A percentile compares a stretch with the other conserved stretches of the same genome.
phyloP scores from a whole-genome alignment of 768 basidiomycete species.

The Saitozyma sp. region DNA sequence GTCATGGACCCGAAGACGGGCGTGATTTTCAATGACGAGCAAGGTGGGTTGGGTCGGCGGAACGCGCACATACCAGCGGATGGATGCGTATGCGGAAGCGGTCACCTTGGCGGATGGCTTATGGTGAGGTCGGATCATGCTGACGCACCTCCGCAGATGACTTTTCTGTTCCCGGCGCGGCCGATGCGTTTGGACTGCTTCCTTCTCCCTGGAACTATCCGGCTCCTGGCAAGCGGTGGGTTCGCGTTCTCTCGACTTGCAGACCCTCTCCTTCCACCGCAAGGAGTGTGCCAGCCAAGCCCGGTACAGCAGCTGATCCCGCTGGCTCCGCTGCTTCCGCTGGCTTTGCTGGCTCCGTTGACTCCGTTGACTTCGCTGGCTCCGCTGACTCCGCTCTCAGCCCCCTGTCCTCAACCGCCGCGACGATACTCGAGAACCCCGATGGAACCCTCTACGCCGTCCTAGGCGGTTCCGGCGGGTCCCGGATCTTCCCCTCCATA shows the following conservation, averaged over 20 bases:
- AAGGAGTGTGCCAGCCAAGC: not conserved
- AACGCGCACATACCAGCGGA: too few relatives aligned
- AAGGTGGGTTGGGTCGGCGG: slow-evolving; percentile 37
- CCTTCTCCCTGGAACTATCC: slow-evolving; percentile 70
- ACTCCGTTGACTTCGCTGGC: not conserved
- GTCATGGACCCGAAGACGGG: slow-evolving; percentile 86
- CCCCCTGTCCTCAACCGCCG: slow-evolving; percentile 79
- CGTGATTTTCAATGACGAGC: slow-evolving; percentile 85
- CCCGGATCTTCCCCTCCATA: slow-evolving; percentile 75
- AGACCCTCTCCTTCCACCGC: not conserved
- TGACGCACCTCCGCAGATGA: slow-evolving; percentile 62
- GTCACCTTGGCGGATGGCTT: too few relatives aligned
- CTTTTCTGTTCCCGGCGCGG: slow-evolving; percentile 79
- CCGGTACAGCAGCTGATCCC: too few relatives aligned
- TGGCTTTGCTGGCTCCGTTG: too few relatives aligned
- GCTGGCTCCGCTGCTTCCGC: too few relatives aligned
- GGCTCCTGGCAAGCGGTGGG: slow-evolving; percentile 68
- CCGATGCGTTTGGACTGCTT: slow-evolving; percentile 66
- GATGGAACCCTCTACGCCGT: slow-evolving; percentile 73
- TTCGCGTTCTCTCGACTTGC: not conserved
- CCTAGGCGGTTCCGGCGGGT: slow-evolving; percentile 84
- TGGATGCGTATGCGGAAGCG: not conserved
- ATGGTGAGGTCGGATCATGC: too few relatives aligned
- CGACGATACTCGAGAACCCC: slow-evolving; percentile 74
- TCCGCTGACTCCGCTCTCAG: slow-evolving; percentile 42